phyloP scores from a whole-genome alignment of 768 basidiomycete species.

The Leccinum subtestaceum region DNA sequence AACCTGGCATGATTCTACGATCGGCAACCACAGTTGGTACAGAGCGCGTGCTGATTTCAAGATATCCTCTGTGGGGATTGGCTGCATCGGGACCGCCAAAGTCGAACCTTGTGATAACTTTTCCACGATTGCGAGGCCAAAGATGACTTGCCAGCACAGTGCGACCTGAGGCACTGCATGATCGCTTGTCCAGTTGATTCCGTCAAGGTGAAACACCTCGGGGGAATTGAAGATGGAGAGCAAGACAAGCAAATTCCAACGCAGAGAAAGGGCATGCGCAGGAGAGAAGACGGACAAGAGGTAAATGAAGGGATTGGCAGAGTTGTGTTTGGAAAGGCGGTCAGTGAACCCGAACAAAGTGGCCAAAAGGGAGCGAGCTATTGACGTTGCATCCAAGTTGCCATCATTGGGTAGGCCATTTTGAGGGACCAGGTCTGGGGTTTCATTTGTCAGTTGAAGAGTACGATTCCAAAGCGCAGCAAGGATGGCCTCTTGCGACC shows the following conservation, averaged over 20 bases:
- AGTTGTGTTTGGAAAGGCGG: neutral
- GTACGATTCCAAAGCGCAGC: slow-evolving; percentile 36
- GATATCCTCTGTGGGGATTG: slow-evolving; percentile 9
- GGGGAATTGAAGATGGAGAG: slow-evolving; percentile 34
- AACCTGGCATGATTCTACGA: slow-evolving; percentile 25
- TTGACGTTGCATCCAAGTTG: slow-evolving; percentile 7
- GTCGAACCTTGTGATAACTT: slow-evolving; percentile 17
- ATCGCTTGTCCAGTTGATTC: neutral
- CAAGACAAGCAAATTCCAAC: slow-evolving; percentile 44
- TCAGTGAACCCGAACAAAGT: slow-evolving; percentile 6
- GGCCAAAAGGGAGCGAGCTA: slow-evolving; percentile 16
- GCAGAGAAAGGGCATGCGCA: slow-evolving; percentile 26
- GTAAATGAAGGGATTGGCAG: neutral
- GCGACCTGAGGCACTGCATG: slow-evolving; percentile 4
- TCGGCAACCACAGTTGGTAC: slow-evolving; percentile 42
- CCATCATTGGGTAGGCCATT: neutral
- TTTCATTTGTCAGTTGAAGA: neutral
- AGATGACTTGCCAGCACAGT: slow-evolving; percentile 40
- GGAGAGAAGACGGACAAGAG: slow-evolving; percentile 31
- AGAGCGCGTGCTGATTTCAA: slow-evolving; percentile 33
- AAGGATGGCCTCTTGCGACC: slow-evolving; percentile 36
- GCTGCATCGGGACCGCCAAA: slow-evolving; percentile 1
- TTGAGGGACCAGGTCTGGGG: neutral
- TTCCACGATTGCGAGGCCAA: slow-evolving; percentile 40
- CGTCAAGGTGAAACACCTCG: neutral